Base-by-base conservation (phyloP, 2,329 filamentous ascomycete genomes). In the Uncinocarpus reesii region DNA sequence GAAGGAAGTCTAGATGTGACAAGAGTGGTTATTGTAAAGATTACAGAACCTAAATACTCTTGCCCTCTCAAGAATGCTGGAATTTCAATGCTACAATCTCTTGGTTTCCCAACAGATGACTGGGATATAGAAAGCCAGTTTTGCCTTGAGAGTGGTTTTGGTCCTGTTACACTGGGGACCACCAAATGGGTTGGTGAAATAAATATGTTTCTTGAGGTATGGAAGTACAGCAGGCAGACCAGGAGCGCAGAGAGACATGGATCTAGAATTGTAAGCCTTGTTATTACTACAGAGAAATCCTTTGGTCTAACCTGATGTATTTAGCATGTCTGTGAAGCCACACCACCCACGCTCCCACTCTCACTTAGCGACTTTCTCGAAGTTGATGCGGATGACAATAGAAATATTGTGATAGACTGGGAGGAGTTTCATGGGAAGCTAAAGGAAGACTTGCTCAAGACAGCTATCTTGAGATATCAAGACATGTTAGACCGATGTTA, bases 191-290 rank as follows among this genome's bases (percentile, higher is more conserved):
- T 42, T 16, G 38, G 38, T 15, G 15, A 28, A 42, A 29, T 42
- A 42, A 13, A 42, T 29, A 23, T 42, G 38, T 42, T 42, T 29
- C 38, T 42, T 42, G 38, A 42, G 23, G 23, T 42, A 42, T 42
- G 38, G 38, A 42, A 28, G 26, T n/a, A 29, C 38, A 42, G 11
- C 23, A n/a, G 5, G 38, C 38, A 28, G 5, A 29, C 38, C 23
- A 42, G 38, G 38, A 18, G 26, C 21, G 7, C 23, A 15, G 23
- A 42, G 23, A 42, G 23, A 4, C 38, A 29, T 42, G 21, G 38
- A 42, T 42, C 23, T 16, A 42, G 23, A 29, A 18, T 42, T 42
- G 38, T 42, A 42, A 15, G 38, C n/a, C 13, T 42, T 42, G 13
- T 28, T 42, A 28, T 28, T 28, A 7, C 38, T 18, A 42, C 13